Percentiles rank a stretch among this genome's conserved stretches.
Conservation (phyloP, 1,139 yeast species). For the Candida sojae region DNA sequence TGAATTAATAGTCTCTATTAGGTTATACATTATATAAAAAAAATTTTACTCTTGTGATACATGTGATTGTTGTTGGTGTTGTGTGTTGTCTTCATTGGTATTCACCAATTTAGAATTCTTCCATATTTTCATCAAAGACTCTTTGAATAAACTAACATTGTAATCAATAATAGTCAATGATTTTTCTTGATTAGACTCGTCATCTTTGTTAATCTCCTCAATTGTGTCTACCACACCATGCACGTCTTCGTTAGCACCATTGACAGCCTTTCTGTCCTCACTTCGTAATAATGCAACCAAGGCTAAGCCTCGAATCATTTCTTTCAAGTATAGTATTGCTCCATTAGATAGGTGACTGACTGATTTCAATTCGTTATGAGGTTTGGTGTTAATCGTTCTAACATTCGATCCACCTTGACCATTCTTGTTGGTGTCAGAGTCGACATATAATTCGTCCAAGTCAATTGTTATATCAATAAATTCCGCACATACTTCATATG, state of each 20-base stretch:
- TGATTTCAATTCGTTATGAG: slow-evolving; percentile 52
- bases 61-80: not conserved
- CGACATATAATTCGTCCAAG: slow-evolving; percentile 70
- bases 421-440: slow-evolving; percentile 21
- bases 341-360: slow-evolving; percentile 82
- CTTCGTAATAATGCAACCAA: slow-evolving; percentile 82
- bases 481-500: slow-evolving; percentile 96
- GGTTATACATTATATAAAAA: not conserved
- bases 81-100: not conserved
- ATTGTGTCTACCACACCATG: not conserved
- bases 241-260: slow-evolving; percentile 23
- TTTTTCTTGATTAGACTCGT: slow-evolving; percentile 52
- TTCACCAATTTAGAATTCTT: slow-evolving; percentile 26
- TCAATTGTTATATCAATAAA: slow-evolving; percentile 94
- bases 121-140: slow-evolving; percentile 83
- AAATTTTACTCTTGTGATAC: not conserved
- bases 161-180: slow-evolving; percentile 82
- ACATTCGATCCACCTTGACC: not conserved
- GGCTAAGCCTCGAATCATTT: slow-evolving; percentile 92
- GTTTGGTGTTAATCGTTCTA: slow-evolving; percentile 5
- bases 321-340: slow-evolving; percentile 75
- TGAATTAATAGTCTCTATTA: not conserved
- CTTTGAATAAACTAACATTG: slow-evolving; percentile 80
- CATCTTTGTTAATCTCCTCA: slow-evolving; percentile 35
- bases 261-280: slow-evolving; percentile 36